These are phyloP conservation scores for Boletus vermiculosoides DNA, from an alignment of 768 basidiomycete genomes.

Conservation along the genomic window DNA sequence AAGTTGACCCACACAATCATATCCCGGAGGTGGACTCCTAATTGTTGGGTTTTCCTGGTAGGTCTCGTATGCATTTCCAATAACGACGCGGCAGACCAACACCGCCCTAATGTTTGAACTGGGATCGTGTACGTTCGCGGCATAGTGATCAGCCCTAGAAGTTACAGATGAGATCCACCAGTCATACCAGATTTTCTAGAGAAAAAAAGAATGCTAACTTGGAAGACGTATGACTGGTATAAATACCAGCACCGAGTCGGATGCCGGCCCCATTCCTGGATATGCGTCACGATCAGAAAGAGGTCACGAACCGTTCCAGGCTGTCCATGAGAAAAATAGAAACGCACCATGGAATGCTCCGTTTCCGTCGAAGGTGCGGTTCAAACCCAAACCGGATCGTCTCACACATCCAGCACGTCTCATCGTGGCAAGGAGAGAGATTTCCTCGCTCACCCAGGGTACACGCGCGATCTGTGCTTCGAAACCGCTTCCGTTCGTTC, in stretches of 20 bases:
- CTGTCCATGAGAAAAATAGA: not conserved
- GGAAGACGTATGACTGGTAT: constrained; percentile 21
- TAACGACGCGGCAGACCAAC: constrained; percentile 25
- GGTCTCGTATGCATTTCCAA: constrained; percentile 12
- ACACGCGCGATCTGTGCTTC: constrained; percentile 22
- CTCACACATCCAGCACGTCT: constrained; percentile 20
- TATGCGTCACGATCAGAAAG: constrained; percentile 5
- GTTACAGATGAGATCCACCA: not conserved
- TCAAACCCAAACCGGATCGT: constrained; percentile 22
- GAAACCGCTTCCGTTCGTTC: constrained; percentile 28
- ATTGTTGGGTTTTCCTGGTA: constrained; percentile 11
- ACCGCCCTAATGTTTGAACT: constrained; percentile 16
- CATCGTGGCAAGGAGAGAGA: constrained; percentile 8
- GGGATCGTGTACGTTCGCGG: constrained; percentile 8
- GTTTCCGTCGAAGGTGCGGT: constrained; percentile 22
- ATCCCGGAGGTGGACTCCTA: constrained; percentile 14
- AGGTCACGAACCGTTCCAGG: no score
- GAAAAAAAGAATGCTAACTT: constrained; percentile 15
- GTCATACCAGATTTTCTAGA: not conserved
- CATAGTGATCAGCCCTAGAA: constrained; percentile 23
- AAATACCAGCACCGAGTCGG: constrained; percentile 28
- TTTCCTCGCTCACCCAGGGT: constrained; percentile 24
- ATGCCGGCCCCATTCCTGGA: constrained; percentile 17
- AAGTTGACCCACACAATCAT: constrained; percentile 22
- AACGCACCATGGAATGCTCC: constrained; percentile 11